Conservation (phyloP, 768 basidiomycete genomes). For the Boletellus sp. region DNA sequence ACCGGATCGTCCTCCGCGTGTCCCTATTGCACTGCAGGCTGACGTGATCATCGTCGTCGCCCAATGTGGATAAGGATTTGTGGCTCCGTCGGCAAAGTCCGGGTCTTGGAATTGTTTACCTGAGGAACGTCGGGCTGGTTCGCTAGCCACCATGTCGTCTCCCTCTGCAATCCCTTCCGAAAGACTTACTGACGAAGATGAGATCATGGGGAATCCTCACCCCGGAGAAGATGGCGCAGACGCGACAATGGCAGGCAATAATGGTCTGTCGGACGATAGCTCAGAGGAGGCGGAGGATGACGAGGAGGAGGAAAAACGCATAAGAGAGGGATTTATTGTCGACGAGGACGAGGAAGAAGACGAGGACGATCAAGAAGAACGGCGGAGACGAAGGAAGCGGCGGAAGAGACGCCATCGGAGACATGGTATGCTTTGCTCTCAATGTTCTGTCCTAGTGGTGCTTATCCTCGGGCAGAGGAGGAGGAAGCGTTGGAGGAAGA, state of each 20-base stretch:
- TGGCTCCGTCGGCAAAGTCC: constrained; percentile 27
- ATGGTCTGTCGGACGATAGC: constrained; percentile 64
- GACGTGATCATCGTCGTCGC: neutral
- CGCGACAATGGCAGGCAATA: constrained; percentile 45
- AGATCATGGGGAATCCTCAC: constrained; percentile 54
- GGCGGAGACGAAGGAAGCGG: constrained; percentile 57
- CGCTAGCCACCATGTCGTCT: constrained; percentile 51
- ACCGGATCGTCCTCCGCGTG: too few relatives aligned
- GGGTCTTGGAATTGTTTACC: constrained; percentile 2
- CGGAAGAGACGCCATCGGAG: constrained; percentile 63
- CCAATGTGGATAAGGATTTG: constrained; percentile 8
- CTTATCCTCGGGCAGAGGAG: constrained; percentile 33
- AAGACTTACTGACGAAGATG: constrained; percentile 43
- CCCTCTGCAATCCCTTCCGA: constrained; percentile 38
- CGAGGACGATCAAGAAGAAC: constrained; percentile 57
- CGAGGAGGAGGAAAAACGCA: constrained; percentile 76
- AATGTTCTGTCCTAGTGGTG: constrained; percentile 3
- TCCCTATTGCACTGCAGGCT: too few relatives aligned
- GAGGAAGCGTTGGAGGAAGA: constrained; percentile 78
- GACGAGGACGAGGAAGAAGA: constrained; percentile 91
- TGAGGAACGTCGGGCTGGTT: constrained; percentile 15
- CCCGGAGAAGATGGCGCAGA: constrained; percentile 57
- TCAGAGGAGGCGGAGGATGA: constrained; percentile 91
- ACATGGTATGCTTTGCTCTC: constrained; percentile 36
- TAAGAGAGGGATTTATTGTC: constrained; percentile 90